Evolutionary conservation across 768 basidiomycete species (phyloP), one percentile per base, ranked within the genome.

Genomic region (Exsudoporus frostii): DNA sequence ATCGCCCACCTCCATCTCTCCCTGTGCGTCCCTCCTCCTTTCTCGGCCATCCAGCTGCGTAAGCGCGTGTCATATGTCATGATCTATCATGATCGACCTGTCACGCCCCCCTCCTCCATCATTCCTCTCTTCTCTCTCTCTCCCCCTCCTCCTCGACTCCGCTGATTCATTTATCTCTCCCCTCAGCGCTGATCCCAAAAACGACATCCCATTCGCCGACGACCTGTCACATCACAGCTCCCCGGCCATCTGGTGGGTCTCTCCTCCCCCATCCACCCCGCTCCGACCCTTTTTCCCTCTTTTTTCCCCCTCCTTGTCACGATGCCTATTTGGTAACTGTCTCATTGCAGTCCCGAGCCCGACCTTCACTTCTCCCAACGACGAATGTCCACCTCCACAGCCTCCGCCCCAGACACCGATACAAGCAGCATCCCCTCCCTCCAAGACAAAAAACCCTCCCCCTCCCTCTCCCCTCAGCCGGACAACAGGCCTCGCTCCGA

Each of bases 301-400:
- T 61, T 38, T 48, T n/a, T 38, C 50, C 34, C 44, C 47, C 43
- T 46, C 13, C 25, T 36, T 25, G 29, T n/a, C 19, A 4, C n/a
- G 1, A 7, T 47, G 48, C 46, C 36, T 55, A 45, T 56, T 53
- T 54, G 38, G 49, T 45, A 37, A 49, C 53, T 58, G 49, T 57
- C 48, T 59, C 49, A 14, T 41, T 14, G 44, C 65, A 77, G 75
- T 63, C 62, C 73, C 54, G 73, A 78, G 42, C 61, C 76, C 56
- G 82, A 79, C 68, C 63, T 81, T 57, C 82, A 82, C 70, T 83
- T 86, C 42, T 30, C 64, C 54, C 58, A 58, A 51, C 79, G 88
- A 65, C 85, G 88, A 65, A 90, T 91, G 89, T 90, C 89, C 70
- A 78, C 80, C 67, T 88, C 85, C 58, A 84, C 83, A 46, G 78